phyloP scores from a whole-genome alignment of 768 basidiomycete genomes.

The Rhizopogon vesiculosus region DNA sequence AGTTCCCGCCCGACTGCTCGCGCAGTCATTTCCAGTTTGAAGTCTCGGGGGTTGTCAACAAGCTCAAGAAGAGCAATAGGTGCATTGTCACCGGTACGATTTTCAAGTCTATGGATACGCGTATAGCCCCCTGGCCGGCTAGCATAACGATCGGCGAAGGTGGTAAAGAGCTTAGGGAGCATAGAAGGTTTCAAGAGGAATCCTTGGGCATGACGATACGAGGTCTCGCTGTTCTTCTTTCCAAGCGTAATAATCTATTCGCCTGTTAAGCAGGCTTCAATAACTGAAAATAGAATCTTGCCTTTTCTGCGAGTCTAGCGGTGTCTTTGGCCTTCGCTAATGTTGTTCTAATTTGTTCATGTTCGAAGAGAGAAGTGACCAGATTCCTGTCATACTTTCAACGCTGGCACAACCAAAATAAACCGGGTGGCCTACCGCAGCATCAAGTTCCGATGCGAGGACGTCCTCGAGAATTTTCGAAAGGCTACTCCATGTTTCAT shows the following conservation, averaged over 20 bases:
- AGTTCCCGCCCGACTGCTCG: slow-evolving; percentile 85
- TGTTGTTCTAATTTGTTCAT: slow-evolving; percentile 95
- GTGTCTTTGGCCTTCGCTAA: slow-evolving; percentile 92
- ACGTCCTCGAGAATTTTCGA: slow-evolving; percentile 87
- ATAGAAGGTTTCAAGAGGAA: slow-evolving; percentile 74
- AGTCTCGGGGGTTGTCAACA: slow-evolving; percentile 90
- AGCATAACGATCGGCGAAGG: slow-evolving; percentile 77
- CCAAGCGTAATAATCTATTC: slow-evolving; percentile 84
- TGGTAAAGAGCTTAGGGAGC: slow-evolving; percentile 79
- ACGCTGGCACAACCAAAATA: slow-evolving; percentile 5
- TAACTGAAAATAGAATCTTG: slow-evolving; percentile 16
- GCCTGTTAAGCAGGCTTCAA: slow-evolving; percentile 4
- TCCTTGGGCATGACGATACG: slow-evolving; percentile 67
- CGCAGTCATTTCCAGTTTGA: slow-evolving; percentile 85
- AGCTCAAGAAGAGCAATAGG: slow-evolving; percentile 88
- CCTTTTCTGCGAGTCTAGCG: slow-evolving; percentile 91
- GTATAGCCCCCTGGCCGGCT: slow-evolving; percentile 91
- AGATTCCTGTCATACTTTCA: slow-evolving; percentile 58
- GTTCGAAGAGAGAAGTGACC: slow-evolving; percentile 89
- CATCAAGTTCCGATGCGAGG: slow-evolving; percentile 91
- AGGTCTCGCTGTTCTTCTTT: slow-evolving; percentile 71
- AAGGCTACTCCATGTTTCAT: slow-evolving; percentile 97
- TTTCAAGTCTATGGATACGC: slow-evolving; percentile 87
- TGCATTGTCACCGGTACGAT: slow-evolving; percentile 88
- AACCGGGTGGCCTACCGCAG: slow-evolving; percentile 54